Percentiles rank a stretch among this genome's conserved stretches.
These are phyloP conservation scores for Actinomucor elegans DNA, from an alignment of 371 early-diverging fungal genomes.

Conservation along the genomic window DNA sequence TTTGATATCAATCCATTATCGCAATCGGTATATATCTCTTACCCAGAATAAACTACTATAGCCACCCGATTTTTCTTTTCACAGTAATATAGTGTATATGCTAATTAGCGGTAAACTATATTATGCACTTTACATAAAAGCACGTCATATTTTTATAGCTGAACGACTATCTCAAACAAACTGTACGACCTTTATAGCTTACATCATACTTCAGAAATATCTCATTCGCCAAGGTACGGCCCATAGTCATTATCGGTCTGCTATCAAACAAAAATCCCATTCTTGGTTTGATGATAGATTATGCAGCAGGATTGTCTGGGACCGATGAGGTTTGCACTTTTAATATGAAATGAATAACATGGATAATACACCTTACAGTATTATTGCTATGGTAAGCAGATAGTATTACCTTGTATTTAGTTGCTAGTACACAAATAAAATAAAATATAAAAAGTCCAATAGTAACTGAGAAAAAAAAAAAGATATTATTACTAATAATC, in stretches of 20 bases:
- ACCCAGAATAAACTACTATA: too few relatives aligned
- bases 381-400: constrained; percentile 46
- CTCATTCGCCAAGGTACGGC: background rate
- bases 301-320: background rate
- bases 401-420: constrained; percentile 50
- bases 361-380: constrained; percentile 53
- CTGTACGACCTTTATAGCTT: too few relatives aligned
- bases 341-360: constrained; percentile 46
- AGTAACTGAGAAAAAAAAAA: constrained; percentile 55
- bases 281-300: background rate
- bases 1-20: too few relatives aligned
- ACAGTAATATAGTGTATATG: too few relatives aligned
- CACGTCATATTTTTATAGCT: too few relatives aligned
- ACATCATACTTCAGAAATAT: too few relatives aligned
- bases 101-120: too few relatives aligned
- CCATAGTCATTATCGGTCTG: background rate
- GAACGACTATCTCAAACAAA: too few relatives aligned
- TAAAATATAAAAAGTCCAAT: constrained; percentile 50
- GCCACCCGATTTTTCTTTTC: too few relatives aligned
- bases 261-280: background rate
- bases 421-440: constrained; percentile 47
- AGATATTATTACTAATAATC: constrained; percentile 41
- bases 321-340: constrained; percentile 37
- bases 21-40: too few relatives aligned
- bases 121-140: too few relatives aligned